Percentiles rank a stretch among this genome's conserved stretches.
phyloP scores from a whole-genome alignment of 305 asterid species.

The Fraxinus sp. region DNA sequence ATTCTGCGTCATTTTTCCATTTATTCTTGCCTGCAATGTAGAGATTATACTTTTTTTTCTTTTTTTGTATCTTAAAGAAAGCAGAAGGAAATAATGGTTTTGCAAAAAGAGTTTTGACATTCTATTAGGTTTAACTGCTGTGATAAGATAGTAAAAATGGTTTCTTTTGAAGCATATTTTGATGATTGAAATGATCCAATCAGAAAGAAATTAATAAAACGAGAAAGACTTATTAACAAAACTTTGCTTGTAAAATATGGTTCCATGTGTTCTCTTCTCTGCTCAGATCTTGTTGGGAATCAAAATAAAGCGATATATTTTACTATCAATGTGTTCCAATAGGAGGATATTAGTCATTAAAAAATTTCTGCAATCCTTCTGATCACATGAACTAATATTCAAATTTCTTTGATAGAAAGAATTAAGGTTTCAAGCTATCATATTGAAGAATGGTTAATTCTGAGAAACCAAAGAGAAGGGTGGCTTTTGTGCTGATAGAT shows the following conservation, averaged over 20 bases:
- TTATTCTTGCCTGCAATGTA: not conserved
- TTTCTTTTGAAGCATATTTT: not conserved
- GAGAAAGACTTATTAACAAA: not conserved
- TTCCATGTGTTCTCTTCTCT: not conserved
- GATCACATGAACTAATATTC: not conserved
- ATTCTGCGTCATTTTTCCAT: not conserved
- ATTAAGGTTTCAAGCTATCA: not conserved
- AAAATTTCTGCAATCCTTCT: not conserved
- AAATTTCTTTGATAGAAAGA: not conserved
- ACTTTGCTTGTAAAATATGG: not conserved
- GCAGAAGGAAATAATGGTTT: not conserved
- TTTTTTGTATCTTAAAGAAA: not conserved
- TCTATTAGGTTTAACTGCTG: not conserved
- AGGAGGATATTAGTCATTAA: not conserved
- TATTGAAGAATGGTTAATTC: conserved; percentile 50
- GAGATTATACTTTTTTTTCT: not conserved
- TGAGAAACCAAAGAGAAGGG: conserved; percentile 71
- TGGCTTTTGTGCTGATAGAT: conserved; percentile 83
- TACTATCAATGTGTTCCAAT: not conserved
- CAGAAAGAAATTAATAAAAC: not conserved
- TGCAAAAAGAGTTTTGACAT: not conserved
- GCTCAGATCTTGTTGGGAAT: not conserved
- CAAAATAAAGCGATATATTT: not conserved
- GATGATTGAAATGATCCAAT: not conserved
- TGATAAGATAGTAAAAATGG: not conserved